phyloP scores from a whole-genome alignment of 1,284 basidiomycete genomes.

The Pseudomicrostroma phylloplanum region DNA sequence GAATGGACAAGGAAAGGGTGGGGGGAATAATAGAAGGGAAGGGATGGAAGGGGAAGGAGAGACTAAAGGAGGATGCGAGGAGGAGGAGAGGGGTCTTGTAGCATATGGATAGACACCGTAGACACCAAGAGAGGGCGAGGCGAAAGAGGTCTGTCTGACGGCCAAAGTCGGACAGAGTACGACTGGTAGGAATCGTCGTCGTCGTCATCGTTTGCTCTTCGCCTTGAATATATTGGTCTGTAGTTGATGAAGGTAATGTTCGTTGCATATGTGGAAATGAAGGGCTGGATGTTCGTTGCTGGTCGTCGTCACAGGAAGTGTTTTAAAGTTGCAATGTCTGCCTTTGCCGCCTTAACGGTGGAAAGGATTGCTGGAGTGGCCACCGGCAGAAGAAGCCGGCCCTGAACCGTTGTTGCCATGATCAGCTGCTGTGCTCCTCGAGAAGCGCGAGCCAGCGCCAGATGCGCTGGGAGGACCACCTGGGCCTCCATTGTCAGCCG shows the following conservation, averaged over 20 bases:
- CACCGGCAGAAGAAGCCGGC: not conserved
- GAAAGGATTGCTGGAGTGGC: conserved; percentile 3
- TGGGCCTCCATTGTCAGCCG: not conserved
- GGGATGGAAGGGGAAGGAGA: not conserved
- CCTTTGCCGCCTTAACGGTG: not conserved
- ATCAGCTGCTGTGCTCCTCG: not conserved
- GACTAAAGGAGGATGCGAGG: not conserved
- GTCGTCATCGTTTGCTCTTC: too few relatives aligned
- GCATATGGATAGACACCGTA: too few relatives aligned
- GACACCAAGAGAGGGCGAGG: not conserved
- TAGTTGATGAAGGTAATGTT: too few relatives aligned
- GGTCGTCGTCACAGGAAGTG: too few relatives aligned
- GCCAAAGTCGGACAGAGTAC: too few relatives aligned
- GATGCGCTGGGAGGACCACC: not conserved
- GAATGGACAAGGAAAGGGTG: not conserved
- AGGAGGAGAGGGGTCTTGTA: not conserved
- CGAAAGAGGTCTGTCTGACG: not conserved
- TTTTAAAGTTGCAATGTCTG: too few relatives aligned
- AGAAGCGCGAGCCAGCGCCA: not conserved
- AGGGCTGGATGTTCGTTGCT: too few relatives aligned
- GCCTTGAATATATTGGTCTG: not conserved
- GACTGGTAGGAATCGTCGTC: too few relatives aligned
- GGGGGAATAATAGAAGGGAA: not conserved
- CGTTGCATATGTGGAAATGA: too few relatives aligned
- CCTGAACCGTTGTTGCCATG: not conserved